Evolutionary conservation across 148 eudicot genomes (phyloP).

Genomic region (Amaranthus hypochondriacus): DNA sequence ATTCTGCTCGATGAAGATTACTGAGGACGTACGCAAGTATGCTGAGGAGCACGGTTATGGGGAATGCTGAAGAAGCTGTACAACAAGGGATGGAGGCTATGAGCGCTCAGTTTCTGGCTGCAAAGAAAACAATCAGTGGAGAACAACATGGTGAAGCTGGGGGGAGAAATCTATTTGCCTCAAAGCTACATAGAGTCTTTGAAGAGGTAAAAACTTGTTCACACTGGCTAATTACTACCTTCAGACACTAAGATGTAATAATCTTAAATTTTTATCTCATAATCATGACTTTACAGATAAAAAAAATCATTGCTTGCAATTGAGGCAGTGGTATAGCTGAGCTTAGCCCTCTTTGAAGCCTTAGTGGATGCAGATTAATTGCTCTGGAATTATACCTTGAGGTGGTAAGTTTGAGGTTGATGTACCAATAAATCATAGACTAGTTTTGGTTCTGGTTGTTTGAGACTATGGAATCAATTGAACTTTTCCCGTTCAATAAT

Average conservation of each 20-base stretch:
- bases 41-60: constrained; percentile 99
- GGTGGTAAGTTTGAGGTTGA: constrained; percentile 38
- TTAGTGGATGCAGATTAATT: constrained; percentile 36
- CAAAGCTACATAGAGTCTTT: constrained; percentile 58
- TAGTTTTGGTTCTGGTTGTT: constrained; percentile 14
- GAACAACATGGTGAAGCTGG: constrained; percentile 97
- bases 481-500: neutral
- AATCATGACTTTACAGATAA: constrained; percentile 18
- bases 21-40: constrained; percentile 91
- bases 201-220: constrained; percentile 29
- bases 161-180: constrained; percentile 93
- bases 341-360: constrained; percentile 24
- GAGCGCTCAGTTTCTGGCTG: constrained; percentile 91
- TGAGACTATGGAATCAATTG: constrained; percentile 25
- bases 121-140: constrained; percentile 89
- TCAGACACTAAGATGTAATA: neutral
- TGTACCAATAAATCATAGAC: constrained; percentile 25
- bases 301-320: constrained; percentile 19
- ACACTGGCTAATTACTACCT: neutral
- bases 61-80: constrained; percentile 89
- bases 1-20: constrained; percentile 98
- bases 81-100: constrained; percentile 86
- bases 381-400: constrained; percentile 26
- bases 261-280: neutral
- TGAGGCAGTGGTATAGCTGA: constrained; percentile 19